Conservation (phyloP, 345 rosid species). For the Arabidopsis thaliana region TAIR10.1 NC_003071.7:4017501-4018000, state of each 20-base stretch:
- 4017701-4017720: background rate
- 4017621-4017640: background rate
- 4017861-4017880: background rate
- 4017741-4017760: conserved; percentile 8
- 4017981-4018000: conserved; percentile 41
- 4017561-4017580: background rate
- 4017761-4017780: conserved; percentile 26
- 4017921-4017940: conserved; percentile 63
- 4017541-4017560: background rate
- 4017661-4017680: background rate
- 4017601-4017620: background rate
- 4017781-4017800: background rate
- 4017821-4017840: conserved; percentile 26
- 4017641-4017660: background rate
- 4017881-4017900: background rate
- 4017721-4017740: conserved; percentile 8
- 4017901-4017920: conserved; percentile 23
- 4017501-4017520: no score
- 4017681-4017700: background rate
- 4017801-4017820: conserved; percentile 8
- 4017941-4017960: conserved; percentile 53
- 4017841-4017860: background rate
- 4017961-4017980: conserved; percentile 71
- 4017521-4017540: no score
- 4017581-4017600: background rate